Percentiles rank a stretch among this genome's conserved stretches.
Evolutionary conservation across 2,329 filamentous ascomycete genomes (phyloP).

Genomic region (Stagonosporopsis vannaccii): DNA sequence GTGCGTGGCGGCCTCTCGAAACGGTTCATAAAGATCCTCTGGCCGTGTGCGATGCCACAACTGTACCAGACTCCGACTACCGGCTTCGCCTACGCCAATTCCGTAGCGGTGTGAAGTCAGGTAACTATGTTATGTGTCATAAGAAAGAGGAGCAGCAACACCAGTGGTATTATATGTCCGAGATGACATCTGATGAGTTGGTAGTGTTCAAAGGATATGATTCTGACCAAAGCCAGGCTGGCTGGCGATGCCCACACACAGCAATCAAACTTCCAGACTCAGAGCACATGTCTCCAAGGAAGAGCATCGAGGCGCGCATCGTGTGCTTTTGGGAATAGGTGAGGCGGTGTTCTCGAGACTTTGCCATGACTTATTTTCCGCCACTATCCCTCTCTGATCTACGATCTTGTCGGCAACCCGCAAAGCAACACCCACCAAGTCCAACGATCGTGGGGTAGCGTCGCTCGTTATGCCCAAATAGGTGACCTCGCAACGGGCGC

Average conservation of each 20-base stretch:
- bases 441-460: constrained; percentile 12
- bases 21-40: constrained; percentile 35
- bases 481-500: neutral
- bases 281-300: constrained; percentile 25
- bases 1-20: constrained; percentile 40
- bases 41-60: constrained; percentile 31
- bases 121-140: constrained; percentile 31
- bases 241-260: constrained; percentile 38
- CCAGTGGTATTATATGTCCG: constrained; percentile 39
- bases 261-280: constrained; percentile 29
- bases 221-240: constrained; percentile 20
- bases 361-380: constrained; percentile 7
- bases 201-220: constrained; percentile 40
- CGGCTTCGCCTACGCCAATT: constrained; percentile 26
- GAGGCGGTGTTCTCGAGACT: neutral
- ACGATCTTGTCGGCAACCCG: neutral
- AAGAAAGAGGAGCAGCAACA: constrained; percentile 21
- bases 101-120: constrained; percentile 22
- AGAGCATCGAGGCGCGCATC: constrained; percentile 38
- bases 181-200: constrained; percentile 32
- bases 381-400: constrained; percentile 13
- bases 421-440: neutral
- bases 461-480: constrained; percentile 6
- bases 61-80: constrained; percentile 27
- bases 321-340: constrained; percentile 28